Base-by-base conservation (phyloP, 2,329 filamentous ascomycete species). In the Beauveria scarabaeidicola region DNA sequence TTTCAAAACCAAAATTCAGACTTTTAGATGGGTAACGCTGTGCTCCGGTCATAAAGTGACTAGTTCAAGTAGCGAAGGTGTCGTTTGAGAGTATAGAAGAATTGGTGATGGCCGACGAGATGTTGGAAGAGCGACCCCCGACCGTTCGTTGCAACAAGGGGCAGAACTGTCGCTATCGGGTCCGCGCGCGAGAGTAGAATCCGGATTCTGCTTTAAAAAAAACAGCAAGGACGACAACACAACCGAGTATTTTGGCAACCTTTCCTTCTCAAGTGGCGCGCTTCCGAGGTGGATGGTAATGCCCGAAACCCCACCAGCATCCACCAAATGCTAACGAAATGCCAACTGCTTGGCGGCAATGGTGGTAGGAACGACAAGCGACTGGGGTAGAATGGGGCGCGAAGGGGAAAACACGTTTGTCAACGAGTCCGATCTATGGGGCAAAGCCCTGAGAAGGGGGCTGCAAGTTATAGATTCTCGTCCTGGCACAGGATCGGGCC, bases 241-340 rank as follows among this genome's bases (percentile, higher is more conserved):
- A 19, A 21, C 19, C 38, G 38, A 25, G n/a, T 36, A 44, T 19
- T 38, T 38, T 36, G 8, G 36, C 17, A n/a, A 32, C 19, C 41
- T 36, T n/a, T 47, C 11, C 29, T 29, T 55, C n/a, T 60, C 32
- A 10, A 47, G 52, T 19, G 51, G 51, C 58, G 43, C 58, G 58
- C 51, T 36, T 41, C 44, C 52, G 10, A 60, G 32, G 47, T 57
- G 40, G 38, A 60, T 47, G 47, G 27, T 27, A 60, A 56, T 55
- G 19, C 47, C 23, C 21, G 27, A 60, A 32, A 50, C 59, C 47
- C 59, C 52, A 52, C 57, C 32, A 43, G 46, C 52, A 47, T 51
- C 59, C 59, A 60, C 52, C 38, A 52, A 27, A 27, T 15, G n/a
- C 48, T 44, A 56, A 38, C n/a, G 19, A 27, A 53, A 60, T 43